Percentiles rank a stretch among this genome's conserved stretches.
Evolutionary conservation across 202 grass and related monocot genomes (phyloP).

Genomic region (Elaeis oleifera): DNA sequence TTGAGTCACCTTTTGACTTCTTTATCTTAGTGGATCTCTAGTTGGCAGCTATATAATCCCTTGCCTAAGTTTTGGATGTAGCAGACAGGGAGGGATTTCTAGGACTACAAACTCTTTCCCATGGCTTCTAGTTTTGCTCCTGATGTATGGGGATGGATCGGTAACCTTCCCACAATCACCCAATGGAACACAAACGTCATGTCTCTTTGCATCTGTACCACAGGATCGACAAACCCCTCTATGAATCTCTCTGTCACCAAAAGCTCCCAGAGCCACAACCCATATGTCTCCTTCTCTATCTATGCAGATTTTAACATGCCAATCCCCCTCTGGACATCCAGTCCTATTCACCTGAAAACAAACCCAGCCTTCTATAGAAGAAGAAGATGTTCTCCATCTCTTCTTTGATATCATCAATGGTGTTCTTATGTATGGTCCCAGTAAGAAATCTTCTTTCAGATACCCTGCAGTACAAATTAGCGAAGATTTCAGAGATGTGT

Average conservation of each 20-base stretch:
- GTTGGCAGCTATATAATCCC: conserved; percentile 29
- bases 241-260: conserved; percentile 52
- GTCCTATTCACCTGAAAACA: conserved; percentile 53
- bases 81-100: not conserved
- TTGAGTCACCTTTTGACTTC: conserved; percentile 14
- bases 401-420: conserved; percentile 52
- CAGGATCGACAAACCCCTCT: conserved; percentile 27
- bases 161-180: conserved; percentile 52
- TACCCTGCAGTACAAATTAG: conserved; percentile 27
- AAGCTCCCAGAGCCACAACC: conserved; percentile 32
- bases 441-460: conserved; percentile 42
- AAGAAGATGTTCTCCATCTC: conserved; percentile 39
- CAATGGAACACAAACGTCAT: conserved; percentile 50
- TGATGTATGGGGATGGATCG: conserved; percentile 71
- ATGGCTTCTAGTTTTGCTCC: conserved; percentile 57
- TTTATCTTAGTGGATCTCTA: not conserved
- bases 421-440: conserved; percentile 56
- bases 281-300: conserved; percentile 59
- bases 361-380: conserved; percentile 42
- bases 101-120: conserved; percentile 22
- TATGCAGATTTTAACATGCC: conserved; percentile 50
- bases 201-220: conserved; percentile 55
- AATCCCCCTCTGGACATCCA: conserved; percentile 76
- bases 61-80: not conserved
- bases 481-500: conserved; percentile 51